Base-by-base conservation (phyloP, 2,329 filamentous ascomycete genomes). In the Cordyceps javanica region DNA sequence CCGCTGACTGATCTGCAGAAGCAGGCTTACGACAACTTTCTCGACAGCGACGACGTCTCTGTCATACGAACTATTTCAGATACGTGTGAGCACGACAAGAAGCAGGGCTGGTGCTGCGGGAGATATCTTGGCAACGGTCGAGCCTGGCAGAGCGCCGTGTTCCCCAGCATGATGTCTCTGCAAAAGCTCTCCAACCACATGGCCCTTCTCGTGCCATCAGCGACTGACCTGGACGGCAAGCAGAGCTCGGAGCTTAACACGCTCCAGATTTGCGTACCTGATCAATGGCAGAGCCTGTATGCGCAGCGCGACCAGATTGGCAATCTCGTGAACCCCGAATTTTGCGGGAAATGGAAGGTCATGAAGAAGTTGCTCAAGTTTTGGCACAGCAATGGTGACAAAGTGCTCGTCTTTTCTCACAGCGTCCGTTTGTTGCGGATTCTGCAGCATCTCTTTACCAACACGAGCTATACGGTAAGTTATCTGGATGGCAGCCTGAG, bases 281-380 rank as follows among this genome's bases (percentile, higher is more conserved):
- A 88, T 36, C 76, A 78, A 2, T 97, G 91, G 90, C 77, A 85
- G 65, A 75, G 85, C 21, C 77, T 96, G 0, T 94, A 91, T 67
- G 76, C 77, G 11, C 83, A 87, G 21, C 82, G 90, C 44, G 90
- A 96, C 64, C 90, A 85, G 9, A 87, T 97, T 59, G 73, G 89
- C 52, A 89, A 88, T 64, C 87, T 91, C 52, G 87, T 91, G 1
- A 91, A 96, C 64, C 88, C 90, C 0, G 89, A 95, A 58, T 97
- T 92, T 63, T 99, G 94, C 67, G 94, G 94, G 3, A 99, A 99
- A 72, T 99, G 94, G 94, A 91, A 90, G 67, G 85, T 99, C 1
- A 72, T 99, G 30, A 90, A 87, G 69, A 92, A 90, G 65, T 77
- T 99, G 4, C 80, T 99, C 7, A 87, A 86, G 57, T 93, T 94